phyloP scores from a whole-genome alignment of 2,329 filamentous ascomycete species.

The Zelopaecilomyces penicillatus region DNA sequence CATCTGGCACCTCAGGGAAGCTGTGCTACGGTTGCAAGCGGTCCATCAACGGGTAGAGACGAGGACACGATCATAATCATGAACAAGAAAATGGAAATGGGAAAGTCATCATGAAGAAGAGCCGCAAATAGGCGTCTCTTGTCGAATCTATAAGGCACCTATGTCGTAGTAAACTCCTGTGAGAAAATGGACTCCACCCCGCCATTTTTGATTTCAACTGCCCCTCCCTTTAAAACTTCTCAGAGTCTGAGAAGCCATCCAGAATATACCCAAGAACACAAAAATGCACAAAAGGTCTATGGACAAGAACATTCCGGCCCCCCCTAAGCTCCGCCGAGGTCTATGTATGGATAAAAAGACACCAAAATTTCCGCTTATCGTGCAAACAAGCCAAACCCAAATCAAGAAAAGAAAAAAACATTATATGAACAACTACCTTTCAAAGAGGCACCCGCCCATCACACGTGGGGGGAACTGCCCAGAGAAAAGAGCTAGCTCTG shows the following conservation, averaged over 20 bases:
- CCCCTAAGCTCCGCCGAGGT: not conserved
- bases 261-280: constrained; percentile 5
- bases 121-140: too few species aligned
- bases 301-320: constrained; percentile 4
- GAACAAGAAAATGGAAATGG: not conserved
- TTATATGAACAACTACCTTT: not conserved
- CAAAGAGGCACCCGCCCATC: not conserved
- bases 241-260: not conserved
- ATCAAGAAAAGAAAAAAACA: not conserved
- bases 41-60: constrained; percentile 45
- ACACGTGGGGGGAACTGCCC: too few species aligned
- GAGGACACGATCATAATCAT: constrained; percentile 11
- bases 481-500: not conserved
- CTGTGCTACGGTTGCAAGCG: constrained; percentile 70
- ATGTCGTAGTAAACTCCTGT: not conserved
- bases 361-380: not conserved
- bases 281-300: constrained; percentile 2
- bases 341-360: constrained; percentile 3
- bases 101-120: not conserved
- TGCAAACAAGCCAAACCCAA: constrained; percentile 1
- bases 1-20: constrained; percentile 20
- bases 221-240: not conserved
- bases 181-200: not conserved
- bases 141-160: too few species aligned
- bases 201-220: constrained; percentile 5